Base-by-base conservation (phyloP, 2,329 filamentous ascomycete species). In the Aspergillus nomiae region DNA sequence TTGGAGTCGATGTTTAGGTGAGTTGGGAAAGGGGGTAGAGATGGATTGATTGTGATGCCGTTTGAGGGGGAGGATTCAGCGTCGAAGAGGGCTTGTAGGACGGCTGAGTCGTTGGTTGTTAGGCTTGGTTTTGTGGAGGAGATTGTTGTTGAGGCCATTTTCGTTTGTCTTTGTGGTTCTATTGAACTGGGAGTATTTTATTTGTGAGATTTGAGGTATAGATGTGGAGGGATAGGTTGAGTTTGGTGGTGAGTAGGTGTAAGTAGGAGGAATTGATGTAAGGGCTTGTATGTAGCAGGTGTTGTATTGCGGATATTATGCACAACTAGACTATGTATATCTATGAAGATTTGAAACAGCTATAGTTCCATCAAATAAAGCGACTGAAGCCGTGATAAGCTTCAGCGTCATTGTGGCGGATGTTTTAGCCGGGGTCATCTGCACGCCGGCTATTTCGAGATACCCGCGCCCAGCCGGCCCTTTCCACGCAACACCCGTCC, bases 71-170 rank as follows among this genome's bases (percentile, higher is more conserved):
- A 78, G 14, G 78, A 78, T 66, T 82, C 80, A 10, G 79, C 78
- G 59, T 82, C 80, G 61, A 82, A 82, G 38, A 82, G 77, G 19
- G 80, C 80, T 62, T 80, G 76, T 10, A 82, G 74, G 41, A 82
- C 79, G 28, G 76, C 76, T n/a, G 78, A 73, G 66, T 82, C 80
- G 67, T 82, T 81, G 48, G 76, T 74, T 28, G 76, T 77, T 41
- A 82, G 75, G 41, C 69, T 70, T 28, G 73, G 74, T 8, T 67
- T 67, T 21, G 69, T 51, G 28, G 67, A 38, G 57, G 63, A 48
- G 64, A 75, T 65, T 3, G 66, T 65, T 16, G 66, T 51, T 14
- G 48, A 51, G 26, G 8, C 65, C 68, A 72, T 71, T 38, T 56
- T 65, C 56, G 21, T 63, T 58, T 36, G 3, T 12, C 9, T 51